Evolutionary conservation across 345 rosid genomes (phyloP), one percentile per base, ranked within the genome.

Genomic region (Ceriops tagal): DNA sequence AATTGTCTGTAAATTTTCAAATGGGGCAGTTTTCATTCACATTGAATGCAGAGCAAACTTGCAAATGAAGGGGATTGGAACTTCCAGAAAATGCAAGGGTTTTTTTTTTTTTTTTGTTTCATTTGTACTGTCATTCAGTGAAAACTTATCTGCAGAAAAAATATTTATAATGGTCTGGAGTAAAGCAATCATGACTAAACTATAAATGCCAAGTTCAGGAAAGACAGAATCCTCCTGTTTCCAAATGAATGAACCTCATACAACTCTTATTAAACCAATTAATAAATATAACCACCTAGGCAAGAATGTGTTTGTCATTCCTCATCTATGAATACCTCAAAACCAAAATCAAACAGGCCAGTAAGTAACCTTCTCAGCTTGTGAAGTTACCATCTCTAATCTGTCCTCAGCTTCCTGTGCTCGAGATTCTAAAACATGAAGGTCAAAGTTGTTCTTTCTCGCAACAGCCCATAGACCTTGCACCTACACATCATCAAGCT

Each of bases 391-490:
- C 21, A 62, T 75, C 66, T 78, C 74, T 65, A 88, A 65, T 74
- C 79, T 73, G 53, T 68, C 82, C 61, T 85, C 86, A 16, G 87
- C 84, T 8, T 84, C 86, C 77, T 69, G 69, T 0, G 79, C 96
- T 78, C 78, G 83, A 16, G 81, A 81, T 75, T 84, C 74, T 64
- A 88, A 71, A 71, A 84, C 85, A 73, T 93, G 86, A 73, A 89
- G 74, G 71, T 88, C 90, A 75, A 89, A 93, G 72, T 93, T 91
- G 86, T 73, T 83, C 79, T 78, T 85, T 80, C 96, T 84, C 57
- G 76, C 84, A 79, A 76, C 77, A 71, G 85, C 83, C 96, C 97
- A 91, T 1, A 89, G 85, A 51, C 57, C 68, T 73, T 81, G 83
- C 49, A 85, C 84, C 98, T 91, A 85, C 27, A 71, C 66, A 83